Percentiles rank a stretch among this genome's conserved stretches.
Evolutionary conservation across 371 early-diverging fungal genomes (phyloP).

Genomic region (Mycotypha africana): DNA sequence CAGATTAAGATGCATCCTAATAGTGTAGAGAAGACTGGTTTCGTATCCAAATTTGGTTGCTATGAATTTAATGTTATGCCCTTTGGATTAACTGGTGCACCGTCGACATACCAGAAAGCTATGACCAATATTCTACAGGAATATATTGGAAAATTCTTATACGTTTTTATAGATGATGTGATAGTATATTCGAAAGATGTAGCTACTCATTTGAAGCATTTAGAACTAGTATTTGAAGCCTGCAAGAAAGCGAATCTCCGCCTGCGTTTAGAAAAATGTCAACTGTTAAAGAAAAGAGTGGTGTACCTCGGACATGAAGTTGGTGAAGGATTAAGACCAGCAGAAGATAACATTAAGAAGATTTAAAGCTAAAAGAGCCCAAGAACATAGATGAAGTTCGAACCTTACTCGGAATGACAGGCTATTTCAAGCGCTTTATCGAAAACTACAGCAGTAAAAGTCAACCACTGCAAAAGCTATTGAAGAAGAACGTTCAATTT

Average conservation of each 20-base stretch:
- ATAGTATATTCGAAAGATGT: constrained; percentile 13
- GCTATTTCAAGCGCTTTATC: constrained; percentile 25
- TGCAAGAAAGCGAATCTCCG: constrained; percentile 25
- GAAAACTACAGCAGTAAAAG: not conserved
- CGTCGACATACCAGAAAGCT: constrained; percentile 33
- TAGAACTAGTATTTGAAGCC: constrained; percentile 26
- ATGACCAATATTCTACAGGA: constrained; percentile 31
- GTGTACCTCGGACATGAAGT: constrained; percentile 40
- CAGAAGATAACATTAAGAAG: constrained; percentile 18
- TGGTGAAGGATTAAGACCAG: constrained; percentile 16
- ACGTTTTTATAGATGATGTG: constrained; percentile 56
- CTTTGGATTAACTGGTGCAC: constrained; percentile 47
- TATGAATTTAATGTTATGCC: constrained; percentile 49
- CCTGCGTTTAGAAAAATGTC: constrained; percentile 45
- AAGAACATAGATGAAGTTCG: constrained; percentile 15
- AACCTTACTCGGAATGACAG: constrained; percentile 13
- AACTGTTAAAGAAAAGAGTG: constrained; percentile 25
- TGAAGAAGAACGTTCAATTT: constrained; percentile 4
- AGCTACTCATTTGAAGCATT: constrained; percentile 33
- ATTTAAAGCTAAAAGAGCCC: constrained; percentile 25
- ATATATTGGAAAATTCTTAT: constrained; percentile 22
- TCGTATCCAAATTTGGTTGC: constrained; percentile 32
- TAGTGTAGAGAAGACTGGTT: constrained; percentile 44
- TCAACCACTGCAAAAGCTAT: constrained; percentile 6
- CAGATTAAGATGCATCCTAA: constrained; percentile 22